Evolutionary conservation across 148 eudicot species (phyloP).

Genomic region (Rhododendron mucronatum): DNA sequence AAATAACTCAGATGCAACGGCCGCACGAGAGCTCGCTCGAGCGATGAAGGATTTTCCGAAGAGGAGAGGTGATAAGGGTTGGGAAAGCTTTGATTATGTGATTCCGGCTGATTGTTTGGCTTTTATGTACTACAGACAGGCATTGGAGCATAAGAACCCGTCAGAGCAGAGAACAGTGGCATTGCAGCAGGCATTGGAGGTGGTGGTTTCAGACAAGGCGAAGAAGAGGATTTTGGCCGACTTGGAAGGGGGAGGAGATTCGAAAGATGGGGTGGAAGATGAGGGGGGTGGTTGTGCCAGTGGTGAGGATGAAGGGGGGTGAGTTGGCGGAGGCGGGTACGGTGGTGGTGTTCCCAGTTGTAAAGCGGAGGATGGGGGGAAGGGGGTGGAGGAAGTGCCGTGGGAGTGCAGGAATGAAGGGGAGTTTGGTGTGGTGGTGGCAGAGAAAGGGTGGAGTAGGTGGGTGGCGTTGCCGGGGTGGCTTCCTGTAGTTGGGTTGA

Average conservation of each 20-base stretch:
- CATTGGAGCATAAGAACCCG: constrained; percentile 37
- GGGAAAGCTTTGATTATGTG: constrained; percentile 46
- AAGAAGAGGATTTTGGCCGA: constrained; percentile 34
- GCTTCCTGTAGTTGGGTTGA: constrained; percentile 56
- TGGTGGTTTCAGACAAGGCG: constrained; percentile 50
- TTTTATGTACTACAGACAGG: constrained; percentile 60
- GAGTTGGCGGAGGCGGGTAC: constrained; percentile 70
- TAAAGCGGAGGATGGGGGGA: constrained; percentile 40
- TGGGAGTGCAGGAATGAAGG: constrained; percentile 48
- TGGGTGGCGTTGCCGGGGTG: constrained; percentile 95
- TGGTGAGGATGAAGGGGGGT: constrained; percentile 67
- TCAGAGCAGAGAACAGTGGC: constrained; percentile 33
- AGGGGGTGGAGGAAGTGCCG: constrained; percentile 55
- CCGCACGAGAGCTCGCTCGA: constrained; percentile 56
- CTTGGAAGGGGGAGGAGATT: constrained; percentile 31
- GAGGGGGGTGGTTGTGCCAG: constrained; percentile 54
- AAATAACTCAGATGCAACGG: constrained; percentile 35
- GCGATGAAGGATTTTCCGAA: constrained; percentile 72
- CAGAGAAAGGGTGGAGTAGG: constrained; percentile 63
- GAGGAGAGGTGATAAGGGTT: constrained; percentile 51
- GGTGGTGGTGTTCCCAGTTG: constrained; percentile 76
- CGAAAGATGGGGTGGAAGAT: constrained; percentile 12
- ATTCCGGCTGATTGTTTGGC: constrained; percentile 70
- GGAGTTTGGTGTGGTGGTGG: constrained; percentile 58
- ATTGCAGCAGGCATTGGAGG: constrained; percentile 47